A percentile compares a stretch with the other conserved stretches of the same genome.
Conservation (phyloP, 805 yeast species). For the Candida pseudoglaebosa region DNA sequence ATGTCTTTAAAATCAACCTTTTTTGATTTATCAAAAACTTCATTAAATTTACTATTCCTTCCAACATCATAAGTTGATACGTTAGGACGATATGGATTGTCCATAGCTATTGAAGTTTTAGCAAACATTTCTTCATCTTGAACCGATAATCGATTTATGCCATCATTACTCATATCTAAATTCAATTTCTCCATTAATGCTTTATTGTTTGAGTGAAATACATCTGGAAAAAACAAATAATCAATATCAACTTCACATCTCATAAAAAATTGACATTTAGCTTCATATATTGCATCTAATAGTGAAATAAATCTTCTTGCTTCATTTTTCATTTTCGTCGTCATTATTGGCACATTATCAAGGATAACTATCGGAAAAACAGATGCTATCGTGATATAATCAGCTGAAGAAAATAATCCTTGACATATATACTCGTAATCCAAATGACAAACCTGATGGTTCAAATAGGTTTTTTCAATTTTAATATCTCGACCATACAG, state of each 20-base stretch:
- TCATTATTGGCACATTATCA: conserved; percentile 59
- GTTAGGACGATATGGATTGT: conserved; percentile 68
- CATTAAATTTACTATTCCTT: conserved; percentile 20
- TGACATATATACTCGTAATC: conserved; percentile 53
- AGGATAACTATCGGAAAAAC: conserved; percentile 53
- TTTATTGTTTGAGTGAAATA: conserved; percentile 12
- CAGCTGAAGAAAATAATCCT: conserved; percentile 60
- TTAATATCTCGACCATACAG: conserved; percentile 55
- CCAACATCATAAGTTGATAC: conserved; percentile 58
- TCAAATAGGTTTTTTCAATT: conserved; percentile 40
- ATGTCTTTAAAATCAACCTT: conserved; percentile 40
- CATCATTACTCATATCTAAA: conserved; percentile 14
- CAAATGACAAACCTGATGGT: conserved; percentile 42
- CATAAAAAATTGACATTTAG: conserved; percentile 56
- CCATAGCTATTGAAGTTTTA: conserved; percentile 54
- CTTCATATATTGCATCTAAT: conserved; percentile 66
- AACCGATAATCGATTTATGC: conserved; percentile 38
- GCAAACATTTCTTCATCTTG: conserved; percentile 71
- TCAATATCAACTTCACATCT: conserved; percentile 48
- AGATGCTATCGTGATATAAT: conserved; percentile 65
- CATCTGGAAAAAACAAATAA: conserved; percentile 60
- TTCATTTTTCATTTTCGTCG: conserved; percentile 56
- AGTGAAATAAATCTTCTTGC: conserved; percentile 66
- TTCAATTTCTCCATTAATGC: conserved; percentile 11
- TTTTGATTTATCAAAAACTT: conserved; percentile 4